Evolutionary conservation across 1,139 yeast genomes (phyloP).

Genomic region (Trichomonascaceae sp.): DNA sequence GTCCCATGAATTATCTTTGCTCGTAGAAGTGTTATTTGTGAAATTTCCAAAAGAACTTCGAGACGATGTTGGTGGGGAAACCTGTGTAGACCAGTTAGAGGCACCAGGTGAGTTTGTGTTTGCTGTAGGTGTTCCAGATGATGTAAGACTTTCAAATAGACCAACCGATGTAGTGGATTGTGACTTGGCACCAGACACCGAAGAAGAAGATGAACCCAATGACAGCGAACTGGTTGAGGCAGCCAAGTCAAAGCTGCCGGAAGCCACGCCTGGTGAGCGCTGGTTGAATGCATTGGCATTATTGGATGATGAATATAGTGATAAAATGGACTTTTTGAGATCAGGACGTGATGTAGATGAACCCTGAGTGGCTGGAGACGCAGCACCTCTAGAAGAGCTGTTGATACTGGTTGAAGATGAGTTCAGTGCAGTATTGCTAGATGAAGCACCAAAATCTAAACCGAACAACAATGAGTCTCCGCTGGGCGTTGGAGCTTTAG

Average conservation of each 20-base stretch:
- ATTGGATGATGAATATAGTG: slow-evolving; percentile 56
- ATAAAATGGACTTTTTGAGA: slow-evolving; percentile 81
- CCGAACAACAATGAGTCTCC: slow-evolving; percentile 29
- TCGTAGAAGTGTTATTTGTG: background rate
- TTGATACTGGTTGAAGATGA: slow-evolving; percentile 13
- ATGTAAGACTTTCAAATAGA: slow-evolving; percentile 3
- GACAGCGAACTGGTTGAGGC: slow-evolving; percentile 11
- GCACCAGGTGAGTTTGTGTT: slow-evolving; percentile 1
- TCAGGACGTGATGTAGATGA: slow-evolving; percentile 50
- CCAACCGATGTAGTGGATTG: slow-evolving; percentile 6
- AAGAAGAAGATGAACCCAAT: background rate
- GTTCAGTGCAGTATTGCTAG: slow-evolving; percentile 16
- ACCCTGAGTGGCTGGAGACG: slow-evolving; percentile 10
- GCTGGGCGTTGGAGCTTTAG: slow-evolving; percentile 12
- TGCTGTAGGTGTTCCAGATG: slow-evolving; percentile 1
- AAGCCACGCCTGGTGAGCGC: background rate
- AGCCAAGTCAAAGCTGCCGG: slow-evolving; percentile 1
- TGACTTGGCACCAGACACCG: slow-evolving; percentile 1
- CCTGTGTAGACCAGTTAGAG: slow-evolving; percentile 6
- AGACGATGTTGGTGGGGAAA: slow-evolving; percentile 1
- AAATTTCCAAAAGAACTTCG: slow-evolving; percentile 4
- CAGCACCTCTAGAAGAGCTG: slow-evolving; percentile 15
- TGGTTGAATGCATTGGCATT: slow-evolving; percentile 12
- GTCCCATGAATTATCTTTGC: slow-evolving; percentile 6
- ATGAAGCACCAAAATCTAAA: slow-evolving; percentile 28